Base-by-base conservation (phyloP, 108 stramenopile genomes). In the Fragilariopsis cylindrus region DNA sequence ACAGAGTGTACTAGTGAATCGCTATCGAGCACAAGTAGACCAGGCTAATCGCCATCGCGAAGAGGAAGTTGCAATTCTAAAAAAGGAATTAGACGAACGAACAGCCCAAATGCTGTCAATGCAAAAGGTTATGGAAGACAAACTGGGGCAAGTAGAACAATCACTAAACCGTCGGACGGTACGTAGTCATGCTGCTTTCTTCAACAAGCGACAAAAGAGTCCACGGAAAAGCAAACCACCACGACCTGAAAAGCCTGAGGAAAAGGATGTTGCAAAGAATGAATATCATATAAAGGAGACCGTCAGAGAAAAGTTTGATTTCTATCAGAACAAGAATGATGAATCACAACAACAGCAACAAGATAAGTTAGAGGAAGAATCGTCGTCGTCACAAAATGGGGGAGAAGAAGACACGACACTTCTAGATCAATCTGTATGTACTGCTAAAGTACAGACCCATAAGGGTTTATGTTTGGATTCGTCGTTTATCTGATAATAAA, bases 1-100 rank as follows among this genome's bases (percentile, higher is more conserved):
- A 18, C 75, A 69, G 41, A 69, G 68, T 48, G 69, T 57, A 40
- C 57, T 76, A 39, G 68, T 60, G 7, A 76, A 76, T 44, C 45
- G 69, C 19, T 76, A 69, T 55, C 70, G 68, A 48, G 57, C 67
- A 9, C 67, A 69, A 18, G 65, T 76, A 13, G 56, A 55, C 2
- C 68, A 76, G n/a, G 75, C 75, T 19, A 62, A 76, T 11, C 18
- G 18, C 5, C 58, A 42, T 15, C 67, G 68, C 16, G 68, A 76
- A 69, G 15, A 47, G 11, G 68, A 69, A 48, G 44, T 76, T 7
- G 15, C 47, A 13, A 44, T 16, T 49, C 19, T 76, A 7, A 49
- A 52, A 16, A 15, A 62, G 21, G 75, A 76, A 42, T 40, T 18
- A 13, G 75, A 76, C 4, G 6, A 12, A 18, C 13, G n/a, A 41